phyloP scores from a whole-genome alignment of 345 rosid species.

The Angophora floribunda region DNA sequence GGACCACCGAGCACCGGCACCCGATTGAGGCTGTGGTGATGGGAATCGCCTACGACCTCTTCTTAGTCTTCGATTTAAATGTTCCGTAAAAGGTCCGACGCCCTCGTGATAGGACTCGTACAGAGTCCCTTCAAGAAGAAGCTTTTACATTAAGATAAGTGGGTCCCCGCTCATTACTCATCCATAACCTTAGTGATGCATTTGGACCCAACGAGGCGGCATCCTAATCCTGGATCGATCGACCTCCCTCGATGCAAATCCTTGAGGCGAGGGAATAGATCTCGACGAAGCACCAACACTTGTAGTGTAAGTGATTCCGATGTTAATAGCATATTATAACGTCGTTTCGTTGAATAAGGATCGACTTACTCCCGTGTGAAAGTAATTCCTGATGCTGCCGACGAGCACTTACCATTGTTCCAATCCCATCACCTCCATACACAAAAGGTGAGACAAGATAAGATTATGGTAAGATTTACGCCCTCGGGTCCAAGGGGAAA shows the following conservation, averaged over 20 bases:
- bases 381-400: background rate
- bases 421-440: background rate
- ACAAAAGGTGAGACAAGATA: background rate
- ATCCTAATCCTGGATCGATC: background rate
- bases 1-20: background rate
- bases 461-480: background rate
- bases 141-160: background rate
- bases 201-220: background rate
- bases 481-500: background rate
- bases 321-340: background rate
- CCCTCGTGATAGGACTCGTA: background rate
- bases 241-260: background rate
- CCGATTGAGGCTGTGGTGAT: background rate
- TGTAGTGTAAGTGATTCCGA: background rate
- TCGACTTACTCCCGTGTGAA: background rate
- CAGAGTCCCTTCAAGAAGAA: background rate
- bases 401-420: background rate
- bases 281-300: accelerated
- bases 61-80: background rate
- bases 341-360: background rate
- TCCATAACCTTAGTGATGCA: background rate
- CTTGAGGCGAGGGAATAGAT: background rate
- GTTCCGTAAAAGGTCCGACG: background rate
- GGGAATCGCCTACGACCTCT: background rate
- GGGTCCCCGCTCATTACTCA: background rate